Percentiles rank a stretch among this genome's conserved stretches.
Evolutionary conservation across 495 filamentous ascomycete species (phyloP).

Genomic region (Penicillium waksmanii): DNA sequence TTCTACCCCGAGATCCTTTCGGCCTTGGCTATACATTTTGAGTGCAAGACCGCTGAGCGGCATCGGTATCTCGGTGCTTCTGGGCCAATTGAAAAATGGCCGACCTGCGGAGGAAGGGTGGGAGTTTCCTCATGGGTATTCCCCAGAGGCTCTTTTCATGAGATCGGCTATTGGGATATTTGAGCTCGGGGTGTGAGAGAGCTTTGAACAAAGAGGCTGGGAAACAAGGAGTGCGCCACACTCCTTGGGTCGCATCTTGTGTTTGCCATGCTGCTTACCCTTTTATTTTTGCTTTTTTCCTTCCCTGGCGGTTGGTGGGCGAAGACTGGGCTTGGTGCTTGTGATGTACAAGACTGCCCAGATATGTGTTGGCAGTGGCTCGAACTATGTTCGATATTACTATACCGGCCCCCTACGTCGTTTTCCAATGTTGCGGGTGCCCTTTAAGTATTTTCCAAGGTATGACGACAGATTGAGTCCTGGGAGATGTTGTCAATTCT

Average conservation of each 20-base stretch:
- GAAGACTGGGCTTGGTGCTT: neutral
- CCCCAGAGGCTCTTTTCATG: neutral
- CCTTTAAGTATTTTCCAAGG: neutral
- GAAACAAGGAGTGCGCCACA: conserved; percentile 1
- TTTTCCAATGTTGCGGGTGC: neutral
- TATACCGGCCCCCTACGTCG: neutral
- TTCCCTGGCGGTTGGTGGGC: neutral
- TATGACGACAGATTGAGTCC: no score
- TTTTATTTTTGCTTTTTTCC: neutral
- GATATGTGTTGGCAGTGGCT: neutral
- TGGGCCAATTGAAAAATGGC: conserved; percentile 15
- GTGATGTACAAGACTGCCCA: neutral
- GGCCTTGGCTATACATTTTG: conserved; percentile 18
- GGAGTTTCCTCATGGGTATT: neutral
- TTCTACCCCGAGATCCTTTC: conserved; percentile 19
- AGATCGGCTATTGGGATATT: neutral
- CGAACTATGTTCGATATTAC: neutral
- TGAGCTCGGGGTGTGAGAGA: neutral
- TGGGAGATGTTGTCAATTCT: no score
- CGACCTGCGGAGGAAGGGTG: neutral
- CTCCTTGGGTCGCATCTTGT: conserved; percentile 6
- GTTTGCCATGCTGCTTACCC: neutral
- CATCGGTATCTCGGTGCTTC: conserved; percentile 18
- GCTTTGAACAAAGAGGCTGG: neutral
- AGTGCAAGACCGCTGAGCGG: conserved; percentile 9